These are phyloP conservation scores for Euphorbia tirucalli DNA, from an alignment of 345 rosid genomes.

Conservation along the genomic window DNA sequence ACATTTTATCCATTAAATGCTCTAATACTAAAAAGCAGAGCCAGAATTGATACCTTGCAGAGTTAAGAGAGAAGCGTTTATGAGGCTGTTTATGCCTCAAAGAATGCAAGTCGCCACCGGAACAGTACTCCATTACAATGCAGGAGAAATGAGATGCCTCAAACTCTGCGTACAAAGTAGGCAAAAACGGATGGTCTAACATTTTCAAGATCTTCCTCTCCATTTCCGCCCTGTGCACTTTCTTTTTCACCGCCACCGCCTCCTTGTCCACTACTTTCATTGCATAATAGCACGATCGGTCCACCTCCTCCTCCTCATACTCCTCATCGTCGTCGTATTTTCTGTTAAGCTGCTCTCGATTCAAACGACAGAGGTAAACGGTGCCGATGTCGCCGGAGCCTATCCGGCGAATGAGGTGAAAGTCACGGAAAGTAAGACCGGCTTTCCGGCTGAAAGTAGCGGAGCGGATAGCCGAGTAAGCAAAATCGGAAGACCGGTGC, in stretches of 20 bases:
- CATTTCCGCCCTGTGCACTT: slow-evolving; percentile 73
- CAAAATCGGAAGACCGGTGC: slow-evolving; percentile 79
- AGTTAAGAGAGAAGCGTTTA: slow-evolving; percentile 59
- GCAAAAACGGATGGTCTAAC: slow-evolving; percentile 93
- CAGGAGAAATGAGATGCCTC: slow-evolving; percentile 86
- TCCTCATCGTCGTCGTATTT: not conserved
- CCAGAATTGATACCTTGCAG: slow-evolving; percentile 52
- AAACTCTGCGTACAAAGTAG: slow-evolving; percentile 80
- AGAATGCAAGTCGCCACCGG: slow-evolving; percentile 89
- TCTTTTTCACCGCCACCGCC: slow-evolving; percentile 63
- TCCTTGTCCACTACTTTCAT: slow-evolving; percentile 94
- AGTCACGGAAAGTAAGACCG: slow-evolving; percentile 64
- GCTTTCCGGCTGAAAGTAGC: slow-evolving; percentile 37
- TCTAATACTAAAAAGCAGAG: not conserved
- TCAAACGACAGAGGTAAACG: slow-evolving; percentile 74
- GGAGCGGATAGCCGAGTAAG: slow-evolving; percentile 69
- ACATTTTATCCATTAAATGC: not conserved
- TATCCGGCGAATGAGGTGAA: slow-evolving; percentile 61
- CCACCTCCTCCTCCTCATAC: slow-evolving; percentile 17
- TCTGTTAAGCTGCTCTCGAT: not conserved
- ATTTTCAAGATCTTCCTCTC: slow-evolving; percentile 77
- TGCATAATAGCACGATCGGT: slow-evolving; percentile 47
- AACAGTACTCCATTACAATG: slow-evolving; percentile 91
- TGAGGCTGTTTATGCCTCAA: slow-evolving; percentile 64
- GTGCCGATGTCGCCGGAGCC: slow-evolving; percentile 94